These are phyloP conservation scores for Fusarium xylarioides DNA, from an alignment of 2,329 filamentous ascomycete genomes.

Conservation along the genomic window DNA sequence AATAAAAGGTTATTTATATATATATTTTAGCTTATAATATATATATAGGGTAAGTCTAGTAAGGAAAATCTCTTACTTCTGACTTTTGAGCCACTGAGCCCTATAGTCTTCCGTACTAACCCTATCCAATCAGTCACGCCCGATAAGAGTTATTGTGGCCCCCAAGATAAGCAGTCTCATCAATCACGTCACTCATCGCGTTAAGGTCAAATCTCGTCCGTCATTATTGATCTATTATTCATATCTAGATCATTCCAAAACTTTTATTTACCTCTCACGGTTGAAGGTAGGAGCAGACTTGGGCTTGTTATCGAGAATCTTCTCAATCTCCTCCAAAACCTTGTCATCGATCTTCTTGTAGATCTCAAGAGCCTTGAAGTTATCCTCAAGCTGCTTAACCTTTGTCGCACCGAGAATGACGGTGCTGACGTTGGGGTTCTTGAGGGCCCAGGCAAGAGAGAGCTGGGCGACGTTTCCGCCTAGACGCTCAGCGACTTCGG, in stretches of 20 bases:
- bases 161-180: background rate
- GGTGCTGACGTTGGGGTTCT: slow-evolving; percentile 44
- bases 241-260: background rate
- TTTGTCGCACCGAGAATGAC: slow-evolving; percentile 44
- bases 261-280: slow-evolving; percentile 29
- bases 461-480: slow-evolving; percentile 39
- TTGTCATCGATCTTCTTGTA: slow-evolving; percentile 34
- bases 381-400: slow-evolving; percentile 40
- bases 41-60: too few species aligned
- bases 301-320: slow-evolving; percentile 37
- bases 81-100: too few species aligned
- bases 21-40: too few species aligned
- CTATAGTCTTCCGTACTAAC: too few species aligned
- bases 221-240: background rate
- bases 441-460: slow-evolving; percentile 39
- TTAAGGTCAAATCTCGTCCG: background rate
- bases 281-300: slow-evolving; percentile 14
- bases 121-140: background rate
- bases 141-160: background rate
- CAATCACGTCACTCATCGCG: background rate
- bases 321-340: slow-evolving; percentile 38
- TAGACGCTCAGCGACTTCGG: slow-evolving; percentile 37
- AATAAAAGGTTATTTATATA: too few species aligned
- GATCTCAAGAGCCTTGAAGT: slow-evolving; percentile 36
- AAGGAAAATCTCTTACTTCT: too few species aligned